Evolutionary conservation across 2,329 filamentous ascomycete species (phyloP).

Genomic region (Pezicula carpinea): DNA sequence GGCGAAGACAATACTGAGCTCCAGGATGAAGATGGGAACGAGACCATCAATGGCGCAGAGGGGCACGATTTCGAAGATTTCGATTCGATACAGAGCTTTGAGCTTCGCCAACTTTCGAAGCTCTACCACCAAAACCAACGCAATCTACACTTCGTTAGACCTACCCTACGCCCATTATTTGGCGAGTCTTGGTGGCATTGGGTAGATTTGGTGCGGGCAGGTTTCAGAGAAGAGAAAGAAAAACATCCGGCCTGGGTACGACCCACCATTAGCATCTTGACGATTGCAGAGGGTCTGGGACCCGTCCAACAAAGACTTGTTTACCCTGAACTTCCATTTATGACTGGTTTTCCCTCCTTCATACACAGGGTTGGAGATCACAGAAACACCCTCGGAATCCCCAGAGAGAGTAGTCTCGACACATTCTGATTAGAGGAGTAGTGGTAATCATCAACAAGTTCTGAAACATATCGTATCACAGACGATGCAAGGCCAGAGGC

Average conservation of each 20-base stretch:
- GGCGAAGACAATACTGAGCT: background rate
- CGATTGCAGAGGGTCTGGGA: slow-evolving; percentile 4
- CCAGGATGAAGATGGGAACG: background rate
- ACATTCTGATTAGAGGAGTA: too few species aligned
- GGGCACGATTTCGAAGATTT: background rate
- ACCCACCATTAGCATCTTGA: slow-evolving; percentile 9
- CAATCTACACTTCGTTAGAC: slow-evolving; percentile 10
- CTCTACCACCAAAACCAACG: slow-evolving; percentile 7
- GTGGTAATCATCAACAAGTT: too few species aligned
- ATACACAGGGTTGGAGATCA: too few species aligned
- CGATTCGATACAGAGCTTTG: background rate
- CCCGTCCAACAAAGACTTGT: too few species aligned
- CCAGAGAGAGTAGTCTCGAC: too few species aligned
- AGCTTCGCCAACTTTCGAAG: background rate
- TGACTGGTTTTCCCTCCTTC: too few species aligned
- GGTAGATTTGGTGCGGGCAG: background rate
- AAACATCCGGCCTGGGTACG: slow-evolving; percentile 3
- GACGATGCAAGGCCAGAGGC: too few species aligned
- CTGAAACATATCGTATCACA: too few species aligned
- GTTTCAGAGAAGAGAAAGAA: background rate
- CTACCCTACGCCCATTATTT: background rate
- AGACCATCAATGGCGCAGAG: background rate
- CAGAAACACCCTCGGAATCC: too few species aligned
- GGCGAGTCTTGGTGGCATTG: background rate
- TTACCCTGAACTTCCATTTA: too few species aligned